These are phyloP conservation scores for Bipolaris oryzae DNA, from an alignment of 2,329 filamentous ascomycete species.

Conservation along the genomic window DNA sequence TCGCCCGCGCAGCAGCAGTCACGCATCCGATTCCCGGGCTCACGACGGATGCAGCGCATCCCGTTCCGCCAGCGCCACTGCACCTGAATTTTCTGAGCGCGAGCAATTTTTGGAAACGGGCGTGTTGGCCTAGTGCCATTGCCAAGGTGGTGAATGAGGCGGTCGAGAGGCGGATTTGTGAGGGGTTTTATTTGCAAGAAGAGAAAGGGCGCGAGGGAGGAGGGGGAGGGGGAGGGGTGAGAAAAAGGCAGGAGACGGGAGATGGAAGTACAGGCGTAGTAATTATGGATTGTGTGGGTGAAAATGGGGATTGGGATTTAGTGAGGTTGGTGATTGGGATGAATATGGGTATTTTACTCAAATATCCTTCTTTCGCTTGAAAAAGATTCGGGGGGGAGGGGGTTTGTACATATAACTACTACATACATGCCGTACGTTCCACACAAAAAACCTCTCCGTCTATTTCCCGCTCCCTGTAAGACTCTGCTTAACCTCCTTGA, in stretches of 20 bases:
- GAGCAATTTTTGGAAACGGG: conserved; percentile 91
- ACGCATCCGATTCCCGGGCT: conserved; percentile 49
- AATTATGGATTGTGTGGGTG: conserved; percentile 91
- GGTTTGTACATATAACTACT: too few relatives aligned
- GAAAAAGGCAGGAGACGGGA: conserved; percentile 54
- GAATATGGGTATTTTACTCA: conserved; percentile 68
- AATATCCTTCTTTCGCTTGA: neutral
- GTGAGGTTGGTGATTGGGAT: conserved; percentile 86
- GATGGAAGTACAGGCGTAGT: conserved; percentile 85
- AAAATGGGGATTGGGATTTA: conserved; percentile 87
- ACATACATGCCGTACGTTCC: too few relatives aligned
- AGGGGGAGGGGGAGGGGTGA: conserved; percentile 1
- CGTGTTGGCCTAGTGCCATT: conserved; percentile 92
- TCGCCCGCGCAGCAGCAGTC: conserved; percentile 66
- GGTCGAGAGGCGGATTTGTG: conserved; percentile 64
- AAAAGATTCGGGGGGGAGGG: too few relatives aligned
- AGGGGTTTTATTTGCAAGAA: conserved; percentile 53
- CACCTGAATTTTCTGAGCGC: conserved; percentile 91
- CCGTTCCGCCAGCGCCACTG: conserved; percentile 64
- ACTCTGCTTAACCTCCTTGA: conserved; percentile 45
- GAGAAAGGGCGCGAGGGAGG: conserved; percentile 28
- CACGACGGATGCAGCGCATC: conserved; percentile 47
- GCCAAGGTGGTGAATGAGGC: conserved; percentile 86
- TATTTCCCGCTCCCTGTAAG: conserved; percentile 20
- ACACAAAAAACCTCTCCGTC: too few relatives aligned